Percentiles rank a stretch among this genome's conserved stretches.
Evolutionary conservation across 176 grass and related monocot species (phyloP).

Genomic region (Phoenix roebelenii): DNA sequence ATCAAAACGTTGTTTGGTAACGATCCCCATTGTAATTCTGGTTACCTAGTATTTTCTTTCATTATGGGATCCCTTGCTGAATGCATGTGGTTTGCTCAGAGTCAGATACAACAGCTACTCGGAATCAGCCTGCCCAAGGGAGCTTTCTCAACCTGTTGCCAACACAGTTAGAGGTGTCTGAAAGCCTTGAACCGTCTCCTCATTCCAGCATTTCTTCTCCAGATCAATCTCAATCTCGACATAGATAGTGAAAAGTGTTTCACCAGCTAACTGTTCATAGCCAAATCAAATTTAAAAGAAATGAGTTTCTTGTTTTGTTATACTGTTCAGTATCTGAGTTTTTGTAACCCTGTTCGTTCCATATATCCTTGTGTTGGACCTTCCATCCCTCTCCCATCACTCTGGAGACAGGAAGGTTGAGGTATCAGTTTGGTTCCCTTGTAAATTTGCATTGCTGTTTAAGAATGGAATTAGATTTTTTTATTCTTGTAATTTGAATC

Average conservation of each 20-base stretch:
- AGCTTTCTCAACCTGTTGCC: slow-evolving; percentile 89
- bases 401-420: too few species aligned
- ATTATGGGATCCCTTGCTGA: not conserved
- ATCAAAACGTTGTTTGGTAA: slow-evolving; percentile 99
- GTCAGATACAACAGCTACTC: slow-evolving; percentile 46
- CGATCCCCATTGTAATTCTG: not conserved
- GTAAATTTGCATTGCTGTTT: too few species aligned
- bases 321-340: too few species aligned
- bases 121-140: slow-evolving; percentile 55
- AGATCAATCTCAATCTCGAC: slow-evolving; percentile 66
- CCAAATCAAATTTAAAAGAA: too few species aligned
- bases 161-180: slow-evolving; percentile 45
- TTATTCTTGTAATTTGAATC: too few species aligned
- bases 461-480: too few species aligned
- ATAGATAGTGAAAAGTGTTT: slow-evolving; percentile 39
- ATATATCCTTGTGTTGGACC: too few species aligned
- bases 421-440: too few species aligned
- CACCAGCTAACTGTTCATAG: too few species aligned
- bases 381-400: too few species aligned
- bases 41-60: slow-evolving; percentile 1
- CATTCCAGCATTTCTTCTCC: slow-evolving; percentile 63
- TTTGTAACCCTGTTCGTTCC: too few species aligned
- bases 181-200: slow-evolving; percentile 57
- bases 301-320: too few species aligned
- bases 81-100: not conserved